Evolutionary conservation across 2,329 filamentous ascomycete species (phyloP), one percentile per base, ranked within the genome.

Genomic region (Leptographium procerum): DNA sequence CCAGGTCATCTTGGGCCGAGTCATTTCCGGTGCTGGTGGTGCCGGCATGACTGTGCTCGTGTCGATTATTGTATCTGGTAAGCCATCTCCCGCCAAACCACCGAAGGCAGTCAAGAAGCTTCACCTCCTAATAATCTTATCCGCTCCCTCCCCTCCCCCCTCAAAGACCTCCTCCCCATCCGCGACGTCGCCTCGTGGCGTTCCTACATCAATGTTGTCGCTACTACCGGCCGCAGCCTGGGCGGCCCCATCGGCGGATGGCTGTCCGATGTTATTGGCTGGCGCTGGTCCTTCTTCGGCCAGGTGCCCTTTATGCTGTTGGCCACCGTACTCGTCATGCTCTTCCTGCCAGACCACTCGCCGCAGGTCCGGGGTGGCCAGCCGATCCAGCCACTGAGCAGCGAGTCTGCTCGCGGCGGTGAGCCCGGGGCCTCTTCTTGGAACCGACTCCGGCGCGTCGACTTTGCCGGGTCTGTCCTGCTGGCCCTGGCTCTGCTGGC

Each of bases 281-380:
- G 84, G 85, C 72, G 85, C 68, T 85, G 83, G 83, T 81, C 80
- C 0, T 86, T 86, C 63, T 65, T 80, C 0, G 75, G 76, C 6
- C 83, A 86, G 67, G 72, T 76, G 1, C 83, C 82, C 0, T 69
- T 82, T n/a, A 75, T 81, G 19, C 58, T 77, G 0, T 26, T 80
- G 2, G 80, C 81, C 13, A 74, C 78, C 10, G 16, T 72, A 8
- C 68, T 72, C 6, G 71, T 70, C 47, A 60, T 67, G 19, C 51
- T 69, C 10, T 68, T 69, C 1, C 64, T 79, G 10, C 75, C 74
- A 0, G 47, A 50, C 14, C 36, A 52, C 14, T 29, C 55, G 3
- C 5, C 14, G 36, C 13, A 40, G 1, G 14, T 19, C 19, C 13
- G 36, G 14, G 36, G 36, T 3, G 36, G 36, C 13, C 36, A 40